These are phyloP conservation scores for Handroanthus guayacan DNA, from an alignment of 257 asterid species.

Conservation along the genomic window DNA sequence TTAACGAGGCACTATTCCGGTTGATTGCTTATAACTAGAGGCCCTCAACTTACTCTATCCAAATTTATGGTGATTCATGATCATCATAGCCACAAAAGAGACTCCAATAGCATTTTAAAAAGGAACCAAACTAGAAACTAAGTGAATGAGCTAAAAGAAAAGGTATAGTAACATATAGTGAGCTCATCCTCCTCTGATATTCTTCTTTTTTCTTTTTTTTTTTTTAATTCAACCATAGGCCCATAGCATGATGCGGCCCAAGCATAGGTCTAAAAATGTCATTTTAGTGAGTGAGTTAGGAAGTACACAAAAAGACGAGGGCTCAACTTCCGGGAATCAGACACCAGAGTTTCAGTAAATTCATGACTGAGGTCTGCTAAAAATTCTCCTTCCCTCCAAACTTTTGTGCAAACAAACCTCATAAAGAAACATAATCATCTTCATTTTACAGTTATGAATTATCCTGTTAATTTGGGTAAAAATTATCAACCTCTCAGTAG, in stretches of 20 bases:
- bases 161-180: neutral
- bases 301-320: conserved; percentile 24
- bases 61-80: neutral
- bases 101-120: neutral
- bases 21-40: neutral
- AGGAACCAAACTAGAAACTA: neutral
- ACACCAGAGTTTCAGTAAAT: conserved; percentile 8
- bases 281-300: neutral
- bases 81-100: neutral
- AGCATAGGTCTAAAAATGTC: conserved; percentile 20
- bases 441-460: neutral
- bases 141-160: neutral
- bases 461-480: conserved; percentile 3
- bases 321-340: conserved; percentile 13
- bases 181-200: neutral
- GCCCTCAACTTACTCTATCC: neutral
- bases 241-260: conserved; percentile 17
- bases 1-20: neutral
- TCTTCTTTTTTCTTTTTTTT: neutral
- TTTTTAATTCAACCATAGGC: too few species aligned
- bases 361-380: conserved; percentile 26
- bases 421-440: conserved; percentile 17
- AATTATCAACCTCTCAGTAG: neutral
- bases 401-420: conserved; percentile 13
- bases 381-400: neutral